These are phyloP conservation scores for Metarhizium sp. DNA, from an alignment of 2,329 filamentous ascomycete species.

Conservation along the genomic window DNA sequence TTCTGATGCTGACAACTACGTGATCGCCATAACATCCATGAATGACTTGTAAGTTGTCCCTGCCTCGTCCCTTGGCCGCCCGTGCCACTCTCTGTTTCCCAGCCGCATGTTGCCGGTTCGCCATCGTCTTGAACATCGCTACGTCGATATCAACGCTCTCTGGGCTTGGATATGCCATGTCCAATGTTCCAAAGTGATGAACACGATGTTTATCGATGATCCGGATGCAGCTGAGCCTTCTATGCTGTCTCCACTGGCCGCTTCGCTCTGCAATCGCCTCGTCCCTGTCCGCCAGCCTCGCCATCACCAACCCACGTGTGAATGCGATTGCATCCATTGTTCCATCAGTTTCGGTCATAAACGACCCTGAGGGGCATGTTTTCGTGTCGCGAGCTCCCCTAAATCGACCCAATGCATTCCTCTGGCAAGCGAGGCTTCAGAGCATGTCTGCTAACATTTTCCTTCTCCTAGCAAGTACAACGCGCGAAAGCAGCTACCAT, in stretches of 20 bases:
- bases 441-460: constrained; percentile 22
- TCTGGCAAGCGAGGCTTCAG: constrained; percentile 4
- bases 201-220: constrained; percentile 23
- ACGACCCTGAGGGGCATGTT: constrained; percentile 9
- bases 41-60: constrained; percentile 41
- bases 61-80: constrained; percentile 15
- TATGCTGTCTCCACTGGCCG: constrained; percentile 11
- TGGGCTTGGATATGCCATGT: constrained; percentile 14
- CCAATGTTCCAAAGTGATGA: constrained; percentile 23
- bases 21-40: constrained; percentile 31
- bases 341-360: constrained; percentile 16
- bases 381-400: constrained; percentile 19
- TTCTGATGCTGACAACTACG: constrained; percentile 21
- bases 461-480: constrained; percentile 37
- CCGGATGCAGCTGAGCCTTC: constrained; percentile 18
- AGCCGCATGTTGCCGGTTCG: constrained; percentile 28
- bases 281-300: constrained; percentile 37
- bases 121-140: constrained; percentile 19
- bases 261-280: constrained; percentile 32
- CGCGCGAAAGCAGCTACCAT: constrained; percentile 54
- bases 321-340: constrained; percentile 34
- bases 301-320: constrained; percentile 31
- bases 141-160: constrained; percentile 26
- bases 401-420: constrained; percentile 13
- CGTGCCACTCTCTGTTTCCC: constrained; percentile 22